Conservation (phyloP, 2,329 filamentous ascomycete species). For the Epichloe glyceriae region DNA sequence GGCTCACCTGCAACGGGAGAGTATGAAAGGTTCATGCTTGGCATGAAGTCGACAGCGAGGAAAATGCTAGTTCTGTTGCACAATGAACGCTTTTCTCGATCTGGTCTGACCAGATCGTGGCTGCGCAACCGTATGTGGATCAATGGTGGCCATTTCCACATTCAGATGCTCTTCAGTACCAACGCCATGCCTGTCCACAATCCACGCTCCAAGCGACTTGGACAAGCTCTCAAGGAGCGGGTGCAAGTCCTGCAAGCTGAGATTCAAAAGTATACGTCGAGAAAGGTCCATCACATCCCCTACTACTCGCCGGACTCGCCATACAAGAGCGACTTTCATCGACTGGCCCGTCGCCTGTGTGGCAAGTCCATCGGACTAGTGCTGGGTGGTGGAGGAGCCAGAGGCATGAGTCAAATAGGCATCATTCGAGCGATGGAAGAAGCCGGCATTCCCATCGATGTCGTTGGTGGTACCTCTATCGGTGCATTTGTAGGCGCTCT, state of each 20-base stretch:
- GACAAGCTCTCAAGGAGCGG: slow-evolving; percentile 75
- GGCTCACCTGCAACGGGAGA: slow-evolving; percentile 84
- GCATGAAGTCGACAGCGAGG: slow-evolving; percentile 91
- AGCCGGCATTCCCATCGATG: slow-evolving; percentile 88
- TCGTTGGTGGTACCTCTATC: slow-evolving; percentile 91
- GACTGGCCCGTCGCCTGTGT: slow-evolving; percentile 76
- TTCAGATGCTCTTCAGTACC: slow-evolving; percentile 83
- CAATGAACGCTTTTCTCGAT: slow-evolving; percentile 71
- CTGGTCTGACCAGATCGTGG: slow-evolving; percentile 81
- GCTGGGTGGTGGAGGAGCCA: slow-evolving; percentile 81
- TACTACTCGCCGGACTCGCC: slow-evolving; percentile 85
- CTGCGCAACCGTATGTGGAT: slow-evolving; percentile 91
- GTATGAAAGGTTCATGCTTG: slow-evolving; percentile 90
- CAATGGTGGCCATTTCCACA: slow-evolving; percentile 93
- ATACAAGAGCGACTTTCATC: slow-evolving; percentile 94
- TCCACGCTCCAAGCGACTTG: slow-evolving; percentile 62
- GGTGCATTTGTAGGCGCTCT: slow-evolving; percentile 89
- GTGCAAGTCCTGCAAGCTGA: slow-evolving; percentile 93
- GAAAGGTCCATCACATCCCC: slow-evolving; percentile 76
- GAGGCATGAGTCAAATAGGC: slow-evolving; percentile 84
- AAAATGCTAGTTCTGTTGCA: slow-evolving; percentile 89
- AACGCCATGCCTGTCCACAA: slow-evolving; percentile 60
- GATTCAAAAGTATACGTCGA: slow-evolving; percentile 94
- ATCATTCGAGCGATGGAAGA: slow-evolving; percentile 93
- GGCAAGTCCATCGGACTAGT: slow-evolving; percentile 92